Base-by-base conservation (phyloP, 2,329 filamentous ascomycete genomes). In the Penicillium expansum region DNA sequence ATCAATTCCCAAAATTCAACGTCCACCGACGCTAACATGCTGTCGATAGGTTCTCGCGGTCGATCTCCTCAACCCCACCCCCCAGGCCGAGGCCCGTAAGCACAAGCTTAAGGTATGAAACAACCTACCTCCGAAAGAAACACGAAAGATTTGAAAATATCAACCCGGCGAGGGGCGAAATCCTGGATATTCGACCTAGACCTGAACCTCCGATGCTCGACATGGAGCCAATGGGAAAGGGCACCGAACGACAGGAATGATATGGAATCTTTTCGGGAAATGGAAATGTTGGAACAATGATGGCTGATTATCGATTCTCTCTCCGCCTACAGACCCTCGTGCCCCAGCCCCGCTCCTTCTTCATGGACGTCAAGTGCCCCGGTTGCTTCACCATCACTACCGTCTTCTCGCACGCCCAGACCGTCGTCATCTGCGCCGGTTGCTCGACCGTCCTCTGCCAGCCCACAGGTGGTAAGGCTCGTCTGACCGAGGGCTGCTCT, bases 331-430 rank as follows among this genome's bases (percentile, higher is more conserved):
- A 95, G 92, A 92, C 86, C 71, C 90, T 99, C 74, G 94, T 99
- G 78, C 94, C 94, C 75, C 89, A 86, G 69, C 94, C 94, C 75
- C 91, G 94, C 80, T 97, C 93, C 71, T 99, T 97, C 90, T 99
- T 99, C 91, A 99, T 99, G 94, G 94, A 99, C 80, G 94, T 99
- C 86, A 99, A 99, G 90, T 99, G 94, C 90, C 94, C 94, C 79
- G 94, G 94, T 76, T 99, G 94, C 91, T 99, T 97, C 89, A 97
- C 92, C 81, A 99, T 99, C 87, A 99, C 94, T 81, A 99, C 94
- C 80, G 94, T 99, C 82, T 99, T 97, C 91, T 97, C 93, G 67
- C 94, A 99, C 87, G 94, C 94, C 81, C 94, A 99, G 87, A 99
- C 94, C 79, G 94, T 99, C 80, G 94, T 99, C 81, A 95, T 97